Evolutionary conservation across 1,284 basidiomycete species (phyloP).

Genomic region (Peniophora sp.): DNA sequence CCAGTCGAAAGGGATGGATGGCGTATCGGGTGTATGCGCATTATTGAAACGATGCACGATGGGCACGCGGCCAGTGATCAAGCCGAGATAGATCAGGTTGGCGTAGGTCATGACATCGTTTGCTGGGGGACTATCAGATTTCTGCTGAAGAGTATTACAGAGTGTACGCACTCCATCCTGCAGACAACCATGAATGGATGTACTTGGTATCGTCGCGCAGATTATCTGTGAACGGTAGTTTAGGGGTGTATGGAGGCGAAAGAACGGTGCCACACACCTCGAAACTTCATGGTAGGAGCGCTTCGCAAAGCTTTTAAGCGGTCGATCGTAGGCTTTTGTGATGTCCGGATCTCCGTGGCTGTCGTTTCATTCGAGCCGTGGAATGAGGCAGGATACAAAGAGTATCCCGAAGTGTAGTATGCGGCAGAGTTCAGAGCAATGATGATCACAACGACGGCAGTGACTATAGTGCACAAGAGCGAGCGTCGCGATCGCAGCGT

Average conservation of each 20-base stretch:
- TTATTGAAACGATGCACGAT: slow-evolving; percentile 59
- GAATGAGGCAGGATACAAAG: too few relatives aligned
- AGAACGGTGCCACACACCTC: slow-evolving; percentile 26
- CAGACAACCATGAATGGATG: slow-evolving; percentile 61
- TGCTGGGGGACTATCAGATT: slow-evolving; percentile 25
- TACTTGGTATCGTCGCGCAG: slow-evolving; percentile 51
- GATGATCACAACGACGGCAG: too few relatives aligned
- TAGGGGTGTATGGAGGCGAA: background rate
- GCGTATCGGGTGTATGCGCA: slow-evolving; percentile 44
- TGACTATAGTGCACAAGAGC: too few relatives aligned
- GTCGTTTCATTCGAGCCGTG: too few relatives aligned
- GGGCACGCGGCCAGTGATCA: slow-evolving; percentile 57
- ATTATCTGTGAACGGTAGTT: slow-evolving; percentile 31
- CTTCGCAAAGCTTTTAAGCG: slow-evolving; percentile 32
- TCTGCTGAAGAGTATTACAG: background rate
- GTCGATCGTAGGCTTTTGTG: too few relatives aligned
- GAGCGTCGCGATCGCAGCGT: too few relatives aligned
- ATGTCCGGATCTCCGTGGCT: too few relatives aligned
- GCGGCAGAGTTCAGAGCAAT: too few relatives aligned
- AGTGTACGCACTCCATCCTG: slow-evolving; percentile 55
- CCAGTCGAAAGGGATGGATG: slow-evolving; percentile 28
- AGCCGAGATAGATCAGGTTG: slow-evolving; percentile 60
- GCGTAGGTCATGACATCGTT: slow-evolving; percentile 66
- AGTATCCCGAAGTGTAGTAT: too few relatives aligned
- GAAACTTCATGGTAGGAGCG: slow-evolving; percentile 45